Percentiles rank a stretch among this genome's conserved stretches.
Conservation (phyloP, 495 filamentous ascomycete genomes). For the Aspergillus haitiensis region DNA sequence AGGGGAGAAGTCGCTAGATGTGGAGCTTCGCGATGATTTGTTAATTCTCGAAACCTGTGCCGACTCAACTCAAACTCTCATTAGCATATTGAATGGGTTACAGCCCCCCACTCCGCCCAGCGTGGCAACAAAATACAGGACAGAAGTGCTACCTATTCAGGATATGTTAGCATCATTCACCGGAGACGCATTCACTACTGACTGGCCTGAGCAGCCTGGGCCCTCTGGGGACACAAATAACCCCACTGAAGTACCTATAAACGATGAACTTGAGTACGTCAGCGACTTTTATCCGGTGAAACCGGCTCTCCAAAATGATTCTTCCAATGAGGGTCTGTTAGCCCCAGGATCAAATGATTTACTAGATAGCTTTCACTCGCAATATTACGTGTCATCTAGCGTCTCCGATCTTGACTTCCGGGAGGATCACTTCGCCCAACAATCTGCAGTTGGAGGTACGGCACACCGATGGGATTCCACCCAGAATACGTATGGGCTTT, state of each 20-base stretch:
- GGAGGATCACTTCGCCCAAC: constrained; percentile 76
- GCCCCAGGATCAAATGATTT: constrained; percentile 52
- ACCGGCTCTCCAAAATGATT: constrained; percentile 37
- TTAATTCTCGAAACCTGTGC: constrained; percentile 93
- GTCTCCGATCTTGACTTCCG: constrained; percentile 63
- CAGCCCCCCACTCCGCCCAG: constrained; percentile 79
- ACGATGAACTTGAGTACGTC: constrained; percentile 61
- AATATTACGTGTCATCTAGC: constrained; percentile 53
- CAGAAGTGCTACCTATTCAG: constrained; percentile 77
- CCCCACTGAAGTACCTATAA: constrained; percentile 33
- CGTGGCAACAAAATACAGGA: constrained; percentile 80
- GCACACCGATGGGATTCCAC: constrained; percentile 77
- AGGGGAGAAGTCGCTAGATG: constrained; percentile 65
- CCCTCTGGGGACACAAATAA: constrained; percentile 17
- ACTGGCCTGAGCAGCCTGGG: constrained; percentile 19
- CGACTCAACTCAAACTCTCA: constrained; percentile 93
- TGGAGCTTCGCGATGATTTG: constrained; percentile 80
- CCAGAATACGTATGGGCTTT: constrained; percentile 67
- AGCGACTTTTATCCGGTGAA: constrained; percentile 60
- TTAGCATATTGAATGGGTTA: constrained; percentile 75
- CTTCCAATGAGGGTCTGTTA: constrained; percentile 39
- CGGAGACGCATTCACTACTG: constrained; percentile 70
- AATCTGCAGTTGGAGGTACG: constrained; percentile 60
- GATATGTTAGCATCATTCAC: constrained; percentile 89
- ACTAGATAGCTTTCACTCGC: constrained; percentile 62